Conservation (phyloP, 768 basidiomycete genomes). For the Tylopilus intermedius region DNA sequence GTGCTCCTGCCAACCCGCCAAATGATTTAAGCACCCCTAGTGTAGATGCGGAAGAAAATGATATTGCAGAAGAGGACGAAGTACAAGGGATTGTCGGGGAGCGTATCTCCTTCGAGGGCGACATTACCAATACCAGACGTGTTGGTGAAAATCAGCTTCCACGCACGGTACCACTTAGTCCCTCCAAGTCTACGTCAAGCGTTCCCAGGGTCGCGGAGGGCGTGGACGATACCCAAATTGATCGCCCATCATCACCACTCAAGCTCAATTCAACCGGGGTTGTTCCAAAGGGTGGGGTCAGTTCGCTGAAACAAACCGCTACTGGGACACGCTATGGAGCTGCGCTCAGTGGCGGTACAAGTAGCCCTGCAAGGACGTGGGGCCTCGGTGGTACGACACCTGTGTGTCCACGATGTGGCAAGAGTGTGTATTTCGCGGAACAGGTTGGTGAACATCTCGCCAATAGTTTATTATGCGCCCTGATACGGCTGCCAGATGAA, state of each 20-base stretch:
- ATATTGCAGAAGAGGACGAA: conserved; percentile 23
- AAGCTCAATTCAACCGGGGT: conserved; percentile 24
- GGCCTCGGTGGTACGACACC: conserved; percentile 50
- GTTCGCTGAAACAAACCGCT: conserved; percentile 37
- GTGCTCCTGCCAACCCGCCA: conserved; percentile 14
- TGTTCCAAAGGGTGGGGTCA: conserved; percentile 4
- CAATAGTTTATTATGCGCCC: not conserved
- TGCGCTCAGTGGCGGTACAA: conserved; percentile 43
- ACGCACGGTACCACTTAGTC: conserved; percentile 50
- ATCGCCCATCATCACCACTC: conserved; percentile 20
- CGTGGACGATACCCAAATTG: conserved; percentile 10
- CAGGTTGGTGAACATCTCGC: conserved; percentile 43
- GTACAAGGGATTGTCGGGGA: conserved; percentile 28
- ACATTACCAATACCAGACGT: conserved; percentile 45
- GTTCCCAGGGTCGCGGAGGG: conserved; percentile 3
- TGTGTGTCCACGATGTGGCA: conserved; percentile 60
- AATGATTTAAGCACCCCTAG: conserved; percentile 7
- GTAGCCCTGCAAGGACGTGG: conserved; percentile 45
- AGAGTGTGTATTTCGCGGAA: conserved; percentile 84
- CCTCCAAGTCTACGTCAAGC: conserved; percentile 23
- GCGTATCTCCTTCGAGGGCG: conserved; percentile 21
- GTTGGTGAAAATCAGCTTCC: conserved; percentile 43
- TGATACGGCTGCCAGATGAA: conserved; percentile 49
- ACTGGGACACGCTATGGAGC: conserved; percentile 69
- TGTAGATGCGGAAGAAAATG: conserved; percentile 22